A percentile compares a stretch with the other conserved stretches of the same genome.
Conservation (phyloP, 169 alveolate species). For the Amoebophrya sp. region DNA sequence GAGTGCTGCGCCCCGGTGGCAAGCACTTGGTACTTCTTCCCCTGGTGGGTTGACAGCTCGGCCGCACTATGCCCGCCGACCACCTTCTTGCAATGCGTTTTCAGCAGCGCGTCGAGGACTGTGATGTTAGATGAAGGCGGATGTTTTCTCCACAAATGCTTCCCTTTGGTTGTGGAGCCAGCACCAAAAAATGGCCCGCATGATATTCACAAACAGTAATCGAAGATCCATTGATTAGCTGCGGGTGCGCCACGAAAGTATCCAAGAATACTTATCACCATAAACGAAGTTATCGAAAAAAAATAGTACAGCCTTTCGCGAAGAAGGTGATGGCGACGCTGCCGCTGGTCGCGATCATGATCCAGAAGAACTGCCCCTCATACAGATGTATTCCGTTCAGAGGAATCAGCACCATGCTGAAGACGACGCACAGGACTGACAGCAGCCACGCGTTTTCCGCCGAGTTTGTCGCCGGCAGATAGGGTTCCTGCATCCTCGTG, state of each 20-base stretch:
- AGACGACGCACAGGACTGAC: background rate
- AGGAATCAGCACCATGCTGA: background rate
- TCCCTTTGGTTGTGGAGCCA: no score
- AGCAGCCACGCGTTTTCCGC: constrained; percentile 14
- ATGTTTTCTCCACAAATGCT: no score
- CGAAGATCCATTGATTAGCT: background rate
- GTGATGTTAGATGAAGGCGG: no score
- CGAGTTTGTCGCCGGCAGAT: background rate
- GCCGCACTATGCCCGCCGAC: background rate
- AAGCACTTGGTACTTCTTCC: constrained; percentile 21
- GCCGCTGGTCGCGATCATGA: background rate
- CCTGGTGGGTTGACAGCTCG: background rate
- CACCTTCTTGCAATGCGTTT: background rate
- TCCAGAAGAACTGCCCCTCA: background rate
- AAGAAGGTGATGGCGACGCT: background rate
- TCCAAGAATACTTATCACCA: background rate
- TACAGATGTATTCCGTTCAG: background rate
- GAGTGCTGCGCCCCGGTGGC: background rate
- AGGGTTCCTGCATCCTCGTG: background rate
- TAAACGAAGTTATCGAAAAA: no score
- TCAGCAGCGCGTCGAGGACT: background rate
- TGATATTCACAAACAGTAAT: no score
- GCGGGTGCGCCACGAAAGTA: background rate
- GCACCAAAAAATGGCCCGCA: no score
- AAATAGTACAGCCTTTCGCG: constrained; percentile 10